phyloP scores from a whole-genome alignment of 306 rosid species.

The Cicer yamashitae region DNA sequence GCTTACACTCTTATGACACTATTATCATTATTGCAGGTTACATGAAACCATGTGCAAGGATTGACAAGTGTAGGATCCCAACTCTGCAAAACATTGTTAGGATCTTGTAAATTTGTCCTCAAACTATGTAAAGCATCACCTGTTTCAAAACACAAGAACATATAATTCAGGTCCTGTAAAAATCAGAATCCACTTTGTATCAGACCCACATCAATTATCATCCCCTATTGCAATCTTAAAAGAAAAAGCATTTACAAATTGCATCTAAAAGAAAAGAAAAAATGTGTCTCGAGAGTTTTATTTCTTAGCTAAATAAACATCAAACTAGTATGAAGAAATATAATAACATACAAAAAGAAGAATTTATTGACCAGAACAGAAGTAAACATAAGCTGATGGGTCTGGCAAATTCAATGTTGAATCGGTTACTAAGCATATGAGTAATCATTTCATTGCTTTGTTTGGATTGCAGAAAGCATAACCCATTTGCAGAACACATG shows the following conservation, averaged over 20 bases:
- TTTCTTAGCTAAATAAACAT: background rate
- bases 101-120: conserved; percentile 86
- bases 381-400: conserved; percentile 14
- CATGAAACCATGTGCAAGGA: conserved; percentile 99
- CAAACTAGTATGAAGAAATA: background rate
- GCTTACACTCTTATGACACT: conserved; percentile 97
- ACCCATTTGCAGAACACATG: conserved; percentile 28
- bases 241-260: conserved; percentile 10
- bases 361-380: background rate
- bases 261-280: background rate
- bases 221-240: conserved; percentile 17
- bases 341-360: too few species aligned
- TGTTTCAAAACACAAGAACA: conserved; percentile 52
- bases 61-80: conserved; percentile 99
- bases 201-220: conserved; percentile 19
- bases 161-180: conserved; percentile 39
- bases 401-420: conserved; percentile 26
- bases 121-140: conserved; percentile 97
- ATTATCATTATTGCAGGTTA: conserved; percentile 96
- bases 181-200: background rate
- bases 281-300: background rate
- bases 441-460: conserved; percentile 23
- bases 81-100: conserved; percentile 95
- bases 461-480: conserved; percentile 29
- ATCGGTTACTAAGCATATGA: conserved; percentile 20